phyloP scores from a whole-genome alignment of 352 stramenopile genomes.

The Pythium brachiatum region DNA sequence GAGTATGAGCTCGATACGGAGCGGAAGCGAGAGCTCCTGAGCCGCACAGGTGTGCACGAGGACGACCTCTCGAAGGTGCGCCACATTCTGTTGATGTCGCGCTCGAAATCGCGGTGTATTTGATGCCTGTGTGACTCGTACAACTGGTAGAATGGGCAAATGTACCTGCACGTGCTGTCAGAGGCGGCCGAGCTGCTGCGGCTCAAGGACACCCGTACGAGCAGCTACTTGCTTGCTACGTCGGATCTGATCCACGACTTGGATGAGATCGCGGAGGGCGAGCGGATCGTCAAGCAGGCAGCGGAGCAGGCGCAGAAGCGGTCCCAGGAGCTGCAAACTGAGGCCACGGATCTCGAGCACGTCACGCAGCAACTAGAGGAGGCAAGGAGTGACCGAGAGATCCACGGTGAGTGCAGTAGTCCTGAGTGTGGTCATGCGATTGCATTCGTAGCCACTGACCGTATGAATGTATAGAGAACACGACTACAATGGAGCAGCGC shows the following conservation, averaged over 20 bases:
- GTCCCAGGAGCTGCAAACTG: conserved; percentile 29
- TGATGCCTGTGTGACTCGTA: not conserved
- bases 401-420: conserved; percentile 23
- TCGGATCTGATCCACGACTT: conserved; percentile 29
- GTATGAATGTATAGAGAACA: conserved; percentile 54
- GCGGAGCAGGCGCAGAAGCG: conserved; percentile 6
- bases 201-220: conserved; percentile 36
- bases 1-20: conserved; percentile 39
- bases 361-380: conserved; percentile 31
- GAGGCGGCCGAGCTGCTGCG: conserved; percentile 38
- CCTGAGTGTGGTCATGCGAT: too few relatives aligned
- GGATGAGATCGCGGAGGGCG: conserved; percentile 11
- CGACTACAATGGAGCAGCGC: conserved; percentile 39
- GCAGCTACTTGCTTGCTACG: conserved; percentile 36
- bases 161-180: conserved; percentile 48
- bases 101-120: not conserved
- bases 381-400: conserved; percentile 33
- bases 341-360: conserved; percentile 30
- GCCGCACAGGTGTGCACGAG: conserved; percentile 30
- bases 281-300: conserved; percentile 10
- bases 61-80: conserved; percentile 45
- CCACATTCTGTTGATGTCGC: not conserved
- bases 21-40: conserved; percentile 34
- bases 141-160: conserved; percentile 37
- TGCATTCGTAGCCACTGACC: too few relatives aligned